Evolutionary conservation across 805 yeast genomes (phyloP).

Genomic region (Wickerhamomyces silvicola): DNA sequence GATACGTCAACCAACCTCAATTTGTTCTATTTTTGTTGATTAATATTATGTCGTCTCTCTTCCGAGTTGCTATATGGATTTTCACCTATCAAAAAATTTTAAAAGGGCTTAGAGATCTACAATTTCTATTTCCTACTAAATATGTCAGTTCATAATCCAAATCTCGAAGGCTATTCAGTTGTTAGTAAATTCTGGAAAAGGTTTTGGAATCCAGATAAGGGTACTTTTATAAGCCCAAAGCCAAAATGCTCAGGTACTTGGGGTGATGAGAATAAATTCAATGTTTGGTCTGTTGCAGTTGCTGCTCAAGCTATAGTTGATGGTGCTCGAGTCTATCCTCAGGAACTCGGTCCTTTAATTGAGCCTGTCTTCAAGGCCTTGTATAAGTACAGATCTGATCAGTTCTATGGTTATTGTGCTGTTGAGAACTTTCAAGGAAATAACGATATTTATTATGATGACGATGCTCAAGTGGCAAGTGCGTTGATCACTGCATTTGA

Average conservation of each 20-base stretch:
- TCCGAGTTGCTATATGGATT: not conserved
- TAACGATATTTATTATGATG: conserved; percentile 64
- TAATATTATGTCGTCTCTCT: too few species aligned
- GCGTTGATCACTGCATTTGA: conserved; percentile 62
- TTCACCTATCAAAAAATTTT: not conserved
- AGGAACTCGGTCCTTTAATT: conserved; percentile 46
- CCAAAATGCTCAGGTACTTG: conserved; percentile 34
- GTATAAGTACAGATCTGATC: conserved; percentile 43
- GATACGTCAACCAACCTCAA: too few species aligned
- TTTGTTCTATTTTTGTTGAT: too few species aligned
- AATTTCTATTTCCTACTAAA: not conserved
- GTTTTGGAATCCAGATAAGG: conserved; percentile 18
- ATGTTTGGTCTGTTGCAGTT: conserved; percentile 65
- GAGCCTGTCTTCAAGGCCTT: conserved; percentile 45
- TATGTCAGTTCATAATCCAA: conserved; percentile 14
- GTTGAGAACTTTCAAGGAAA: conserved; percentile 54
- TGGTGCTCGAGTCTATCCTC: conserved; percentile 44
- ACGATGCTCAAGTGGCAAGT: conserved; percentile 68
- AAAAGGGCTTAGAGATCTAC: not conserved
- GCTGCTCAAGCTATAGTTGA: conserved; percentile 64
- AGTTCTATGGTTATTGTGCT: conserved; percentile 55
- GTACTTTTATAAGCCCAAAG: conserved; percentile 18
- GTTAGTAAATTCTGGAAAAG: conserved; percentile 14
- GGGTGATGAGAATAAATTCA: conserved; percentile 48
- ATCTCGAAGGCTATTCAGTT: conserved; percentile 21